Conservation (phyloP, 1,284 basidiomycete genomes). For the Meira nashicola region DNA sequence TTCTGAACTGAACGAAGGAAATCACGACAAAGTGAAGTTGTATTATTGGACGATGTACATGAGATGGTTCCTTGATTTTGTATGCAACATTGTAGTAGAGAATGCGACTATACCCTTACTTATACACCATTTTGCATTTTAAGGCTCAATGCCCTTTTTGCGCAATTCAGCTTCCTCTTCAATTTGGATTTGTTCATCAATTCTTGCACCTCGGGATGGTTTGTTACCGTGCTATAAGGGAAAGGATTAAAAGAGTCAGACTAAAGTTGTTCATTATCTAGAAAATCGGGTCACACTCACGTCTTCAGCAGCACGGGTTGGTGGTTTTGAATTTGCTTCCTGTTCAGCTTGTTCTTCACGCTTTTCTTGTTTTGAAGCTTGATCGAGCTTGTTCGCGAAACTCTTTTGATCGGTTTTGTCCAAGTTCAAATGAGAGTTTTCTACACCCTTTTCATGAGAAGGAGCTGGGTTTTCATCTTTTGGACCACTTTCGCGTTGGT, state of each 20-base stretch:
- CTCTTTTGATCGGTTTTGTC: constrained; percentile 44
- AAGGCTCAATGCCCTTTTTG: constrained; percentile 38
- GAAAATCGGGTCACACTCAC: constrained; percentile 11
- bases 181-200: constrained; percentile 62
- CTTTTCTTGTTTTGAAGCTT: constrained; percentile 42
- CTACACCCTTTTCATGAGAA: constrained; percentile 39
- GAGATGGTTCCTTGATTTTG: background rate
- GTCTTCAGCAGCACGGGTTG: constrained; percentile 25
- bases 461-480: constrained; percentile 33
- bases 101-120: background rate
- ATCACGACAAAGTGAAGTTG: background rate
- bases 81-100: background rate
- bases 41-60: background rate
- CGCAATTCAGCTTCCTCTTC: constrained; percentile 49
- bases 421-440: constrained; percentile 40
- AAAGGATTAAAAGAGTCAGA: constrained; percentile 3
- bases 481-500: constrained; percentile 35
- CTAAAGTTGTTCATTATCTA: background rate
- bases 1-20: background rate
- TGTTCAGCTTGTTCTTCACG: constrained; percentile 25
- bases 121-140: background rate
- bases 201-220: constrained; percentile 62
- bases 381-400: constrained; percentile 43
- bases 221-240: constrained; percentile 59
- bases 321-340: constrained; percentile 24